Evolutionary conservation across 1,139 yeast genomes (phyloP), one percentile per base, ranked within the genome.

Genomic region (Pneumocystis oryctolagi): DNA sequence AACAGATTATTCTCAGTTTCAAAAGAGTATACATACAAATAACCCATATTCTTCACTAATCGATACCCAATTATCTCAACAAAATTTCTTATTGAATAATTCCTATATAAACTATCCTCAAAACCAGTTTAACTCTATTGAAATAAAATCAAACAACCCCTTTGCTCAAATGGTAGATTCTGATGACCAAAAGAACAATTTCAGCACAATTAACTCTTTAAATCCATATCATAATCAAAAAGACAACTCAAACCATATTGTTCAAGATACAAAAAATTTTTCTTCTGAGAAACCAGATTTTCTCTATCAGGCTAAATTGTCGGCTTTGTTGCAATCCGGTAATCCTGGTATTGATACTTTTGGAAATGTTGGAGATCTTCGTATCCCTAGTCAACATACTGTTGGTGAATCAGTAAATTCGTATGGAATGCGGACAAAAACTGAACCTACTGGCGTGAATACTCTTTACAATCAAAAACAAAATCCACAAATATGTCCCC

Each of bases 371-470:
- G 98, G 98, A 63, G 87, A 85, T 18, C 76, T 84, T 35, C 84
- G 97, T 76, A 82, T 92, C 65, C 96, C 97, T 14, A 95, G 95
- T 62, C 97, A 92, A 71, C 95, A 87, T 73, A 90, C 97, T 0
- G 83, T 94, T 8, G 84, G 85, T 20, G 84, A 82, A 28, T 89
- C 89, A 72, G 80, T 90, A 70, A 89, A 87, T 73, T 87, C 96
- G 18, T 84, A 85, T 68, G 96, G 96, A 68, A 61, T 62, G 14
- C 63, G 62, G 5, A 60, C 61, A 25, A 58, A 61, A 35, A 35
- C 60, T n/a, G 66, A 65, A 47, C 63, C 59, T 57, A 65, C 66
- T 25, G 66, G 66, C 5, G 53, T 57, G 8, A 55, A 37, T 18
- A 20, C 31, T 32, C 31, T 35, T 32, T 32, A 40, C 25, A 62